phyloP scores from a whole-genome alignment of 805 yeast species.

The Tetrapisispora arboricola region DNA sequence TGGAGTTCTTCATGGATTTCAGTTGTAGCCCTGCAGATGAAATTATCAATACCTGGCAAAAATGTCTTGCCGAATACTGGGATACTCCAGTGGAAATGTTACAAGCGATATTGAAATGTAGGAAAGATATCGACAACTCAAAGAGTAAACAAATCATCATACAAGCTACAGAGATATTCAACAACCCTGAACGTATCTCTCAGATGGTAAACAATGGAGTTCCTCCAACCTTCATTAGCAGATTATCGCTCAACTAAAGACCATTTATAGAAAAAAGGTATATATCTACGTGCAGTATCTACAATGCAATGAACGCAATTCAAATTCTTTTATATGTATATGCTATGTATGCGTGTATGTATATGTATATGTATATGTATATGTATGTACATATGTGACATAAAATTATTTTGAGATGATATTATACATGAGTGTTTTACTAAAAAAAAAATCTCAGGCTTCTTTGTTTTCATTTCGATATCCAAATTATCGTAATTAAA shows the following conservation, averaged over 20 bases:
- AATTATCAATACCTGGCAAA: conserved; percentile 47
- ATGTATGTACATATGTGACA: background rate
- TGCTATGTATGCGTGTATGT: background rate
- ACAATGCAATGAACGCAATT: background rate
- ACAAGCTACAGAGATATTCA: conserved; percentile 10
- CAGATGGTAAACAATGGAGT: conserved; percentile 11
- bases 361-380: background rate
- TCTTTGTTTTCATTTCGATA: conserved; percentile 12
- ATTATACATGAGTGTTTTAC: background rate
- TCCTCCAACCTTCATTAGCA: conserved; percentile 20
- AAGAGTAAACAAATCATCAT: conserved; percentile 15
- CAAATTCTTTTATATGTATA: no score
- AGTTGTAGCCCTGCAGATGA: conserved; percentile 39
- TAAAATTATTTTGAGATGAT: background rate
- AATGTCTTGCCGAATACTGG: conserved; percentile 54
- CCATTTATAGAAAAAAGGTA: no score
- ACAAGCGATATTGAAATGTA: conserved; percentile 45
- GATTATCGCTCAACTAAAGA: conserved; percentile 7
- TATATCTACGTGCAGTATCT: no score
- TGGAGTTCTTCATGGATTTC: conserved; percentile 54
- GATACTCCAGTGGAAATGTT: conserved; percentile 69
- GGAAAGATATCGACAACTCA: conserved; percentile 31
- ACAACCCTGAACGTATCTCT: conserved; percentile 15
- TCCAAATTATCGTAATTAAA: conserved; percentile 28
- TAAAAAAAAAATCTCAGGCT: background rate